phyloP scores from a whole-genome alignment of 805 yeast species.

The Kurtzmaniella cleridarum region DNA sequence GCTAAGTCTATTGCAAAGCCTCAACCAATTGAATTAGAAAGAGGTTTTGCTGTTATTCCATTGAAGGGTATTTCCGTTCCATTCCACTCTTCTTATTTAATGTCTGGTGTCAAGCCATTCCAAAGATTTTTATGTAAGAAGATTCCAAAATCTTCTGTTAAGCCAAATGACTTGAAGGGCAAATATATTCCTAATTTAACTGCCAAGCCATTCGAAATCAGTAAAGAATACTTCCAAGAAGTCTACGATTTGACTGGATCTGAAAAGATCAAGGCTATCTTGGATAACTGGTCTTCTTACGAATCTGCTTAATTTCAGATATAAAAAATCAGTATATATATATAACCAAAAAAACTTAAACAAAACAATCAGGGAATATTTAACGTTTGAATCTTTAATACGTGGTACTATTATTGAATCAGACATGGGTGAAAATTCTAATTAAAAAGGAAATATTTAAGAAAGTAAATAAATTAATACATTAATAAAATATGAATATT shows the following conservation, averaged over 20 bases:
- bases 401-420: slow-evolving; percentile 9
- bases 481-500: not conserved
- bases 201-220: slow-evolving; percentile 92
- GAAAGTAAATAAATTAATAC: no score
- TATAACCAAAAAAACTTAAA: not conserved
- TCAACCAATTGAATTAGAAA: slow-evolving; percentile 93
- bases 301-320: slow-evolving; percentile 37
- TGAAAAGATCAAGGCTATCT: slow-evolving; percentile 80
- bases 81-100: slow-evolving; percentile 97
- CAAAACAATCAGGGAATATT: not conserved
- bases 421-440: not conserved
- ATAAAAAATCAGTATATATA: no score
- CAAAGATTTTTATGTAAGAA: slow-evolving; percentile 95
- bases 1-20: slow-evolving; percentile 80
- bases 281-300: slow-evolving; percentile 94
- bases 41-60: slow-evolving; percentile 98
- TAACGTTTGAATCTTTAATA: slow-evolving; percentile 3
- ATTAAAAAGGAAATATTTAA: not conserved
- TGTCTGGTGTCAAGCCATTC: slow-evolving; percentile 98
- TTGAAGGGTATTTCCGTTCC: slow-evolving; percentile 99
- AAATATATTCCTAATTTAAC: slow-evolving; percentile 98
- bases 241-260: slow-evolving; percentile 90
- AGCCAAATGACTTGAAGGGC: slow-evolving; percentile 87
- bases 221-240: slow-evolving; percentile 95
- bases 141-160: slow-evolving; percentile 90